Evolutionary conservation across 2,329 filamentous ascomycete genomes (phyloP), one percentile per base, ranked within the genome.

Genomic region (Herpotrichia juniperi): DNA sequence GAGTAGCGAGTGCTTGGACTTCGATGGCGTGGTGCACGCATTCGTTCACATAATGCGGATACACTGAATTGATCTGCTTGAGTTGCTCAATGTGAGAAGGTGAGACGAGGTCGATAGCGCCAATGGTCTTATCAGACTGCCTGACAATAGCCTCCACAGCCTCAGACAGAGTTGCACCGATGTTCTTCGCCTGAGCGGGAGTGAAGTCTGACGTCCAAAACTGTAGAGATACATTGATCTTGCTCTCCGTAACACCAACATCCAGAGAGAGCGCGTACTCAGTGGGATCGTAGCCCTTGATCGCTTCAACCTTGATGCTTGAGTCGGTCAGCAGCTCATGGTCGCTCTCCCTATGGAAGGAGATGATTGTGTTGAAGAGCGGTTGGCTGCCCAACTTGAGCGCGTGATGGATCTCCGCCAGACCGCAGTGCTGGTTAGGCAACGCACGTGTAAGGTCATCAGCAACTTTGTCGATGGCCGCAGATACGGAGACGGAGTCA

Each of bases 291-390:
- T 26, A 76, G 12, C 54, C 51, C 19, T 47, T 46, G 17, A 54
- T 53, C 3, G 47, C 45, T 42, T 58, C 52, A 2, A 60, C 47
- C 14, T 42, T 50, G 40, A 58, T 56, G 34, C 48, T 54, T 1
- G 53, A 54, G 28, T 54, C 49, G 12, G 39, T 50, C 10, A 51
- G 32, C 19, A 46, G 22, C 37, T 57, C 53, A 25, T 47, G 45
- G 16, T 52, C 53, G 0, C 46, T 49, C 26, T 57, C 50, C 39
- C 48, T 58, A 21, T 59, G 56, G 50, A 61, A 53, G 2, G 70
- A 59, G 73, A 79, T 14, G 74, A 78, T 74, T 5, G 76, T 77
- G 46, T 79, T 78, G 62, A 78, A 77, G 24, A 79, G 60, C 2
- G 74, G 60, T 42, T 54, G 50, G 28, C 57, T 52, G 16, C 50